These are phyloP conservation scores for Thielaviopsis musarum DNA, from an alignment of 2,329 filamentous ascomycete species.

Conservation along the genomic window DNA sequence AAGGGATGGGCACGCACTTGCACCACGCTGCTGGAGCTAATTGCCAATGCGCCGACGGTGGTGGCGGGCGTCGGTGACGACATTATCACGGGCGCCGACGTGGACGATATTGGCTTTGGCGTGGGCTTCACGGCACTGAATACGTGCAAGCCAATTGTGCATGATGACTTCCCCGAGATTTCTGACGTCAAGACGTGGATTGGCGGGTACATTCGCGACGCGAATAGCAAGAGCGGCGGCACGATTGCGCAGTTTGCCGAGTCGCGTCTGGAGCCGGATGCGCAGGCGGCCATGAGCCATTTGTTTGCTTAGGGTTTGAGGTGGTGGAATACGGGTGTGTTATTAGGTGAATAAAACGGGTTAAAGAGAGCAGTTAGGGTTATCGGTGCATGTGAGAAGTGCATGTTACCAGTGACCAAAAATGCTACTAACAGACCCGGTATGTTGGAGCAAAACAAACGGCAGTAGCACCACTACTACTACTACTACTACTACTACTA, in stretches of 20 bases:
- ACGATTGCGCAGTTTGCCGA: conserved; percentile 54
- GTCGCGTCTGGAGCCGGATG: conserved; percentile 48
- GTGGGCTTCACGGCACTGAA: conserved; percentile 88
- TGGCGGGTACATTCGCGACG: conserved; percentile 55
- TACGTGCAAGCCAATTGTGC: conserved; percentile 59
- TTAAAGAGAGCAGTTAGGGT: not conserved
- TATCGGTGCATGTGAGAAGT: too few species aligned
- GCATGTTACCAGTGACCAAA: too few species aligned
- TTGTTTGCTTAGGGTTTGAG: conserved; percentile 4
- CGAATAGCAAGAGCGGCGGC: conserved; percentile 57
- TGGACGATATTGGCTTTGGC: conserved; percentile 89
- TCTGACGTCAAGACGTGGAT: conserved; percentile 76
- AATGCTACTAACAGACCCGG: too few species aligned
- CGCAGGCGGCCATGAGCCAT: conserved; percentile 7
- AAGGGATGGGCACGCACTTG: conserved; percentile 89
- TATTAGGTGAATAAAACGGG: not conserved
- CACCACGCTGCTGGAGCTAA: conserved; percentile 70
- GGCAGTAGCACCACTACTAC: too few species aligned
- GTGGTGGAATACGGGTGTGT: not conserved
- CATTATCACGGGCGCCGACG: conserved; percentile 69
- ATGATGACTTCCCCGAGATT: conserved; percentile 77
- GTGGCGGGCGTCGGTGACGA: conserved; percentile 51
- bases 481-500: too few species aligned
- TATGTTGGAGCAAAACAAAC: too few species aligned
- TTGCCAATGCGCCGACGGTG: conserved; percentile 70